Evolutionary conservation across 176 grass and related monocot species (phyloP), one percentile per base, ranked within the genome.

Genomic region (Phoenix roebelenii): DNA sequence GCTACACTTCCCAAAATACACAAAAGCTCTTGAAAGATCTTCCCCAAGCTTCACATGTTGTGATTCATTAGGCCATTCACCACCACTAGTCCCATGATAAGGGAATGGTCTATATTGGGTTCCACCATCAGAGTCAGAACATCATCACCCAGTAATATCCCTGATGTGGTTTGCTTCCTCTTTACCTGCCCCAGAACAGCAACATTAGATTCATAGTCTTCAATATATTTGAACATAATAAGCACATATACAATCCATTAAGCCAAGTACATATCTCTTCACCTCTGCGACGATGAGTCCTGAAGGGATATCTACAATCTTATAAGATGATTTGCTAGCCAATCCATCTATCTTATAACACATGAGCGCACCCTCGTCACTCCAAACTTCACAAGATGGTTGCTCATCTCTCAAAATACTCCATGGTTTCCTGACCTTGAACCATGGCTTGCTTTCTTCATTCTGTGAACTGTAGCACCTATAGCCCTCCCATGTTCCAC

Each of bases 141-240:
- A 55, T 68, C 65, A 35, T 68, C 65, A 28, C 65, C 65, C 51
- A 68, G 15, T 22, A 14, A n/a, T 20, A 68, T 52, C 16, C 65
- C 65, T 68, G 65, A 55, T 26, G 16, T 16, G 7, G 65, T 68
- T 18, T 68, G 52, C 51, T 68, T 68, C 26, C 65, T 68, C 52
- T 55, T 56, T 39, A 68, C 51, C 65, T 68, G 65, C 25, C 3
- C 22, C 49, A 52, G 6, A 32, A 61, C 35, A 44, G 35, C 1
- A 12, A 10, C 35, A 14, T 44, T 44, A 44, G 35, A 14, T 44
- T 44, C 10, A 12, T 1, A 44, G 7, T 44, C 35, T 10, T 16
- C 48, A 52, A 24, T 17, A 39, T 1, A 5, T 16, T 35, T 35
- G 26, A 61, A n/a, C 25, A 35, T 30, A 18, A 24, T 29, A n/a